Evolutionary conservation across 1,284 basidiomycete species (phyloP), one percentile per base, ranked within the genome.

Genomic region (Fomitopsis schrenkii): DNA sequence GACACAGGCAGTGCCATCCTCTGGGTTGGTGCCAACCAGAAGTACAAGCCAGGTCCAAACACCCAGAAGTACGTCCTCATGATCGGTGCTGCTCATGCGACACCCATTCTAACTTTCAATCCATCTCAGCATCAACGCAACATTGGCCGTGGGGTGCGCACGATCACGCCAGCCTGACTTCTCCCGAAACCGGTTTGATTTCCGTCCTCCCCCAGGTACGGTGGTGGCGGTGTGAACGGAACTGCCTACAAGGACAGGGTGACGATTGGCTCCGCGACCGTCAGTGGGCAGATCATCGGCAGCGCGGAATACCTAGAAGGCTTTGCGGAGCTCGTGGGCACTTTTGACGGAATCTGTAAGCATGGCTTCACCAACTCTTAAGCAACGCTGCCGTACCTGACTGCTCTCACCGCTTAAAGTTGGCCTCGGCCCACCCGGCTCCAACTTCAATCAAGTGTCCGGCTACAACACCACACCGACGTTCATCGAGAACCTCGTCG

Each of bases 1-100:
- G 64, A 65, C 52, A 65, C 64, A 7, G 64, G 64, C 10, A 65
- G 64, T 44, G 61, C 64, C 1, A 54, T 59, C 15, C 62, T 65
- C 2, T 65, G 64, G 64, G 64, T 65, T 8, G 62, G 62, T 5
- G 61, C 33, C 3, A 2, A 59, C 38, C 19, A 57, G 36, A 44
- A 58, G 48, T 65, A 60, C 46, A 42, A 50, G 5, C 59, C 63
- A 5, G 63, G 63, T 5, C 57, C 59, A 6, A 22, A 46, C 35
- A 28, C 40, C 46, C 38, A 55, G 30, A 6, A 33, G 28, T 62
- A 38, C 12, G 26, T 54, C 17, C 7, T 12, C 38, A 40, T 8
- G 12, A 40, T 2, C 12, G 9, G 3, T 10, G 12, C 9, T 40
- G 6, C 9, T 15, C 5, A 12, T 55, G 26, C 3, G 50, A 41